Evolutionary conservation across 768 basidiomycete species (phyloP).

Genomic region (Auricularia heimuer): DNA sequence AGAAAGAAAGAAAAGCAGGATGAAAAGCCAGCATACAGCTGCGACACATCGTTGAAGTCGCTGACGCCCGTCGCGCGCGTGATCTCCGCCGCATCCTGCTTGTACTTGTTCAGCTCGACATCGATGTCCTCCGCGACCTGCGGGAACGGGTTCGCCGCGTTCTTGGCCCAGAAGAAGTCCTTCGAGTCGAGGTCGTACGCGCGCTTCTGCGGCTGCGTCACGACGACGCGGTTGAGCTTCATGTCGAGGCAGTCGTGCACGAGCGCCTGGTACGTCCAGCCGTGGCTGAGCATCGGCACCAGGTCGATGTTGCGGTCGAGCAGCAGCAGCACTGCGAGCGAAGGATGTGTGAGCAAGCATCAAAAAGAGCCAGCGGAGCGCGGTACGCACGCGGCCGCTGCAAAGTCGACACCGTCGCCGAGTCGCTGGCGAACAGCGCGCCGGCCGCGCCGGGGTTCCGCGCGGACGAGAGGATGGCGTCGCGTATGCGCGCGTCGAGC

Average conservation of each 20-base stretch:
- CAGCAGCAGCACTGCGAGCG: slow-evolving; percentile 68
- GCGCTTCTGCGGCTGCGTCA: slow-evolving; percentile 57
- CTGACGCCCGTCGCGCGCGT: slow-evolving; percentile 93
- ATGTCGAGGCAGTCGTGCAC: slow-evolving; percentile 97
- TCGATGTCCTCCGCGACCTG: slow-evolving; percentile 98
- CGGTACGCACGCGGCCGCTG: slow-evolving; percentile 67
- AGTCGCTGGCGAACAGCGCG: slow-evolving; percentile 69
- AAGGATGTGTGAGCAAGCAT: slow-evolving; percentile 6
- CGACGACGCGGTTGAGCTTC: slow-evolving; percentile 88
- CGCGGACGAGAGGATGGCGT: slow-evolving; percentile 64
- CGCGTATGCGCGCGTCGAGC: slow-evolving; percentile 84
- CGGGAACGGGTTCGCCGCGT: slow-evolving; percentile 93
- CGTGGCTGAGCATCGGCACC: slow-evolving; percentile 86
- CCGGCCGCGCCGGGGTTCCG: slow-evolving; percentile 33
- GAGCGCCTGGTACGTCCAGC: slow-evolving; percentile 98
- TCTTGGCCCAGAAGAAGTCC: slow-evolving; percentile 98
- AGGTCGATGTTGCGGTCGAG: slow-evolving; percentile 93
- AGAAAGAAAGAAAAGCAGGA: no score
- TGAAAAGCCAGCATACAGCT: slow-evolving; percentile 50
- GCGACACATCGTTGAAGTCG: slow-evolving; percentile 89
- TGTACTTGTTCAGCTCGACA: slow-evolving; percentile 79
- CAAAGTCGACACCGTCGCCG: slow-evolving; percentile 73
- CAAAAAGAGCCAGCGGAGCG: slow-evolving; percentile 9
- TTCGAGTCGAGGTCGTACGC: slow-evolving; percentile 96
- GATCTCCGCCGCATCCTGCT: slow-evolving; percentile 93